Evolutionary conservation across 371 early-diverging fungal genomes (phyloP).

Genomic region (Cokeromyces recurvatus): DNA sequence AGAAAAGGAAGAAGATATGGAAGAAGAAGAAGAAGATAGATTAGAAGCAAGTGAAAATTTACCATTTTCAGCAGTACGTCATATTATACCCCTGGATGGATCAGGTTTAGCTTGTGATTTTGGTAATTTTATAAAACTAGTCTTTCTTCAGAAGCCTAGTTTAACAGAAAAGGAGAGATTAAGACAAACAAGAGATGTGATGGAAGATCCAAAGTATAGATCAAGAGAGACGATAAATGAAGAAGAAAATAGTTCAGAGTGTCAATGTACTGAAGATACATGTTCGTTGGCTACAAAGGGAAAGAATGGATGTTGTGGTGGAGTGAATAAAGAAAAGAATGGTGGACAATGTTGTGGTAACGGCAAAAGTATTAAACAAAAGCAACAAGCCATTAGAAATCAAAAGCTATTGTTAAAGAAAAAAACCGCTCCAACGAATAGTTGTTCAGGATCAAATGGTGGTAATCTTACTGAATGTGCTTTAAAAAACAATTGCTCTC

Average conservation of each 20-base stretch:
- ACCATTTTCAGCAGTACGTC: slow-evolving; percentile 23
- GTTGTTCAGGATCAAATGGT: no score
- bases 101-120: slow-evolving; percentile 30
- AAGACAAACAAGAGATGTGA: slow-evolving; percentile 2
- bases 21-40: slow-evolving; percentile 6
- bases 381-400: no score
- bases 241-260: not conserved
- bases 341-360: slow-evolving; percentile 22
- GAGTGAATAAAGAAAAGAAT: slow-evolving; percentile 17
- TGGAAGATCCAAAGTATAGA: not conserved
- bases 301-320: slow-evolving; percentile 20
- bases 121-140: slow-evolving; percentile 33
- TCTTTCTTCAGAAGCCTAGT: slow-evolving; percentile 20
- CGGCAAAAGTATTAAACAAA: no score
- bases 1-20: not conserved
- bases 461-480: no score
- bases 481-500: no score
- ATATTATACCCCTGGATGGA: slow-evolving; percentile 21
- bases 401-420: no score
- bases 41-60: slow-evolving; percentile 24
- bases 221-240: slow-evolving; percentile 5
- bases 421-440: no score
- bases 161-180: slow-evolving; percentile 15
- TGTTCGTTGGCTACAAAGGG: slow-evolving; percentile 11
- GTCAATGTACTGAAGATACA: not conserved